Conservation (phyloP, 306 rosid genomes). For the Trifolium pratense region DNA sequence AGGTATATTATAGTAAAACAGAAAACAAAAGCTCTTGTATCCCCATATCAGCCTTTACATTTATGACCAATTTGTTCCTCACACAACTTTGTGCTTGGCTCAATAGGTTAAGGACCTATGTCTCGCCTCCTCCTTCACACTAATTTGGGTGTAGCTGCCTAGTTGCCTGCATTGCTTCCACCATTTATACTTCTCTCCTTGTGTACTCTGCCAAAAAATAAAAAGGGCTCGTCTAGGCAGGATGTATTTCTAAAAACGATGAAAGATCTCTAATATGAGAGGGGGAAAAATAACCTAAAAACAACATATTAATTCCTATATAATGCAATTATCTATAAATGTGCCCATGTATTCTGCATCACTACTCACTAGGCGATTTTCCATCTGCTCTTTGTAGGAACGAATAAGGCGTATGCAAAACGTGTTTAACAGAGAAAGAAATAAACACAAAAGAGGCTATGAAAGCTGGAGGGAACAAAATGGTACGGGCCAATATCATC, state of each 20-base stretch:
- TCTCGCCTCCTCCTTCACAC: background rate
- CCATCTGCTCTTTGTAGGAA: conserved; percentile 60
- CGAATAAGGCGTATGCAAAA: conserved; percentile 98
- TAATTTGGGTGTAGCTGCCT: background rate
- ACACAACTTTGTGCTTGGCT: background rate
- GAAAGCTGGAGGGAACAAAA: conserved; percentile 84
- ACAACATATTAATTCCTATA: conserved; percentile 10
- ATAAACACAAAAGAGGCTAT: conserved; percentile 68
- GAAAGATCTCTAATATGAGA: background rate
- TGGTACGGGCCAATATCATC: conserved; percentile 62
- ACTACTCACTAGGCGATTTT: conserved; percentile 25
- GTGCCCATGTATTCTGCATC: conserved; percentile 9
- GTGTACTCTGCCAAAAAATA: background rate
- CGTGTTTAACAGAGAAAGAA: conserved; percentile 97
- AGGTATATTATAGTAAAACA: background rate
- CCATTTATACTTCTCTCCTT: background rate
- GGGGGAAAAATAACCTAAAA: background rate
- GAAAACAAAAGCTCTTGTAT: conserved; percentile 2
- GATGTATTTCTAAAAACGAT: too few relatives aligned
- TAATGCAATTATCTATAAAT: background rate
- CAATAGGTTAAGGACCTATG: background rate
- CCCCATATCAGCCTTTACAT: background rate
- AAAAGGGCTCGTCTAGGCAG: background rate
- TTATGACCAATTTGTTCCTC: background rate
- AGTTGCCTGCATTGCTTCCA: background rate